Conservation (phyloP, 306 rosid genomes). For the Canavalia gladiata region DNA sequence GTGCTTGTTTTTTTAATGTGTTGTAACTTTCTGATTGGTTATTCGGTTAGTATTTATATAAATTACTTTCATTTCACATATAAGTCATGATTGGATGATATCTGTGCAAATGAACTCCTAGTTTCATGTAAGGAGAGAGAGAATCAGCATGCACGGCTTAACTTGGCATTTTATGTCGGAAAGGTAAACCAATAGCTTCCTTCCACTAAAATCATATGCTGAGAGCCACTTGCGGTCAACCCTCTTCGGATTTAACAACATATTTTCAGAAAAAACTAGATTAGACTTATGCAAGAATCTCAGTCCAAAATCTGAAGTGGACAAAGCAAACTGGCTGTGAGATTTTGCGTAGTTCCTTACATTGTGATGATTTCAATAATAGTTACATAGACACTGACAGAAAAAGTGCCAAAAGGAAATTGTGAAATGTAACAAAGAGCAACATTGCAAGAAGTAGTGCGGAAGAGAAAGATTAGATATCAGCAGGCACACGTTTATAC, state of each 20-base stretch:
- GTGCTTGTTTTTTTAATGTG: too few relatives aligned
- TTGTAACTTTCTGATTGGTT: too few relatives aligned
- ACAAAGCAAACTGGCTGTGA: neutral
- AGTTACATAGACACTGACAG: constrained; percentile 25
- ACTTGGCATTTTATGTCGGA: neutral
- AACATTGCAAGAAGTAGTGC: neutral
- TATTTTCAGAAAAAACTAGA: constrained; percentile 16
- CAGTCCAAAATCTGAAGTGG: constrained; percentile 22
- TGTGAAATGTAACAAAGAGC: constrained; percentile 16
- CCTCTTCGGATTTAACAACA: neutral
- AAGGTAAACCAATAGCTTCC: neutral
- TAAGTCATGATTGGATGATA: too few relatives aligned
- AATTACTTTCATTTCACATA: too few relatives aligned
- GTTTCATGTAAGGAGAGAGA: too few relatives aligned
- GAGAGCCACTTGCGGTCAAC: neutral
- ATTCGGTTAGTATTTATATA: too few relatives aligned
- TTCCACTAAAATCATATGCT: neutral
- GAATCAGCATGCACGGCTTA: neutral
- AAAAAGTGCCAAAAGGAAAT: constrained; percentile 23
- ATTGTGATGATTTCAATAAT: constrained; percentile 15
- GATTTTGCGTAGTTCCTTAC: constrained; percentile 23
- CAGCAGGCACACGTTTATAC: constrained; percentile 70
- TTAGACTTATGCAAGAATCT: neutral
- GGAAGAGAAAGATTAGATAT: constrained; percentile 49
- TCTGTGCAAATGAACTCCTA: too few relatives aligned